A percentile compares a stretch with the other conserved stretches of the same genome.
Conservation (phyloP, 2,329 filamentous ascomycete species). For the Cytospora piceae region DNA sequence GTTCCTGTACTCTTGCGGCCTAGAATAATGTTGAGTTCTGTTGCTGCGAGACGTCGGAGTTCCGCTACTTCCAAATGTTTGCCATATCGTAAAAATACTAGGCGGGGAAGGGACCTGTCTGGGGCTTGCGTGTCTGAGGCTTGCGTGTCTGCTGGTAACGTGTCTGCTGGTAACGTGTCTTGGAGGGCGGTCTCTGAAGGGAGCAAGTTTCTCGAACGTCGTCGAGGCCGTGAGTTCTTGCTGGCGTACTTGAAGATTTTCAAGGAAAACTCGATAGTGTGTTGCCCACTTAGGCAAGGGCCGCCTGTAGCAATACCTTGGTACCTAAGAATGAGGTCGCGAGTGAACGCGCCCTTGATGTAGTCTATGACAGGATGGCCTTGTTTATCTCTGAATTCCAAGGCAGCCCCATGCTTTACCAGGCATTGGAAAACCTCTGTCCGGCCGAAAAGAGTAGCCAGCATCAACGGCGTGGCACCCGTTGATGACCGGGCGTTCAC, state of each 20-base stretch:
- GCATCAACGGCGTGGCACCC: constrained; percentile 4
- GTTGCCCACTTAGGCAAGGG: neutral
- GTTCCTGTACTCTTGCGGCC: neutral
- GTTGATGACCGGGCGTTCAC: neutral
- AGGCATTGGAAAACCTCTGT: neutral
- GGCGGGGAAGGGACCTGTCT: neutral
- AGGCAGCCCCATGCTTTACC: neutral
- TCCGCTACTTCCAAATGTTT: neutral
- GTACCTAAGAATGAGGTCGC: neutral
- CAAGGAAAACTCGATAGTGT: neutral
- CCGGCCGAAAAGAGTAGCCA: constrained; percentile 6
- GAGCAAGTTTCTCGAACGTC: too few relatives aligned
- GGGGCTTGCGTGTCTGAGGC: neutral
- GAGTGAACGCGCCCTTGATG: neutral
- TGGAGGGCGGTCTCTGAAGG: too few relatives aligned
- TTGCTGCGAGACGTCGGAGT: neutral
- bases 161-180: too few relatives aligned
- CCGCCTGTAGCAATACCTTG: neutral
- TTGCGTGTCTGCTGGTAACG: neutral
- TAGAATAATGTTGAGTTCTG: neutral
- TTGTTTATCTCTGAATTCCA: neutral
- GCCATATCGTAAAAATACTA: constrained; percentile 7
- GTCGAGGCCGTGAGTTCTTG: neutral
- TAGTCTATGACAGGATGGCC: neutral
- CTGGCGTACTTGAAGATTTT: neutral